Percentiles rank a stretch among this genome's conserved stretches.
These are phyloP conservation scores for Colletotrichum sojae DNA, from an alignment of 2,329 filamentous ascomycete species.

Conservation along the genomic window DNA sequence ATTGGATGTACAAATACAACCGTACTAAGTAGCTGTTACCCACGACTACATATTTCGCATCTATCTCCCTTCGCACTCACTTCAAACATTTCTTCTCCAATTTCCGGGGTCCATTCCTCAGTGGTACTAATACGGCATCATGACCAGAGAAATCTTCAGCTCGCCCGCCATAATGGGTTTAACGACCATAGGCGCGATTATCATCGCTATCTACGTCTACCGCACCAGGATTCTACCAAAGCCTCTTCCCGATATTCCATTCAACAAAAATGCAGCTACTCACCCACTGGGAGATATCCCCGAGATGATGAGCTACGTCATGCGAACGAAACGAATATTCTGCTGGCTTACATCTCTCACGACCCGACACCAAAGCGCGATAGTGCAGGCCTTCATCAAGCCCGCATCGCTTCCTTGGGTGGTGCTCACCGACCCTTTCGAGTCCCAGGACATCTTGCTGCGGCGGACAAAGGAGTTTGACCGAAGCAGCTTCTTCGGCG, in stretches of 20 bases:
- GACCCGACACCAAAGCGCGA: conserved; percentile 52
- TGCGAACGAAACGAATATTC: conserved; percentile 48
- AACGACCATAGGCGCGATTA: neutral
- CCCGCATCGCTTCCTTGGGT: conserved; percentile 59
- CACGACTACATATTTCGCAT: no score
- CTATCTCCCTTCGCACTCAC: no score
- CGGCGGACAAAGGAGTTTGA: conserved; percentile 60
- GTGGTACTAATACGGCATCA: no score
- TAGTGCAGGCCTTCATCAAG: conserved; percentile 62
- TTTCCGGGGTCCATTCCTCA: no score
- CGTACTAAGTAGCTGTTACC: no score
- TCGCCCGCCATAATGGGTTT: neutral
- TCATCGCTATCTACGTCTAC: neutral
- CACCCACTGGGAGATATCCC: conserved; percentile 59
- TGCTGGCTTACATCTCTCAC: conserved; percentile 51
- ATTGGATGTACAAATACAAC: neutral
- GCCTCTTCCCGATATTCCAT: conserved; percentile 46
- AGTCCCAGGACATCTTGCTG: conserved; percentile 57
- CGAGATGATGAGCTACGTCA: conserved; percentile 54
- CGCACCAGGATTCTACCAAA: neutral
- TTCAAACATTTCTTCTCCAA: no score
- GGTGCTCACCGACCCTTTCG: conserved; percentile 51
- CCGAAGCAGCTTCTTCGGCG: conserved; percentile 51
- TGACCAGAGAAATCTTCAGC: neutral
- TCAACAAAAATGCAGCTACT: conserved; percentile 53